These are phyloP conservation scores for Meyerozyma athensensis DNA, from an alignment of 1,139 yeast genomes.

Conservation along the genomic window DNA sequence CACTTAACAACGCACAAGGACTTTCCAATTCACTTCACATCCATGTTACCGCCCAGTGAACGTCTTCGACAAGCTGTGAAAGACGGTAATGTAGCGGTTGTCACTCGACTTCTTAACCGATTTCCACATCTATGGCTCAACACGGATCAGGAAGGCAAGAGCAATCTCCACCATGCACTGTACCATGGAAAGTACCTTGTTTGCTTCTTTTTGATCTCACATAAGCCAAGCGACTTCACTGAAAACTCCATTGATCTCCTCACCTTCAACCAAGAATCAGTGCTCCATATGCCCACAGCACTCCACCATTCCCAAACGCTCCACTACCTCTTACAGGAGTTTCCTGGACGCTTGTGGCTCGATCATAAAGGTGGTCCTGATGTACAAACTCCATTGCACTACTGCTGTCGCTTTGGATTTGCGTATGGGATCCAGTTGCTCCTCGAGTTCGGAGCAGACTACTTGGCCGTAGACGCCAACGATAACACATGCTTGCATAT, in stretches of 20 bases:
- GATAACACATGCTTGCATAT: slow-evolving; percentile 80
- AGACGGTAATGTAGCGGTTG: slow-evolving; percentile 68
- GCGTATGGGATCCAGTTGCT: slow-evolving; percentile 66
- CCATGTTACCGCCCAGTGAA: slow-evolving; percentile 57
- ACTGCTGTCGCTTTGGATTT: slow-evolving; percentile 64
- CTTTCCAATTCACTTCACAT: slow-evolving; percentile 24
- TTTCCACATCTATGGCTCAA: slow-evolving; percentile 77
- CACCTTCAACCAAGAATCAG: slow-evolving; percentile 66
- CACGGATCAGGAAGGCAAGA: slow-evolving; percentile 80
- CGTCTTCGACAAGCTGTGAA: slow-evolving; percentile 73
- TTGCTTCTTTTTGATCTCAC: slow-evolving; percentile 53
- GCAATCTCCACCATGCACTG: slow-evolving; percentile 83
- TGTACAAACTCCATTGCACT: slow-evolving; percentile 69
- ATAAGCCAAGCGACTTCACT: slow-evolving; percentile 14
- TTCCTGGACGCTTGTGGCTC: slow-evolving; percentile 62
- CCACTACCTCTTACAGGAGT: slow-evolving; percentile 76
- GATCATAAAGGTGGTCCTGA: slow-evolving; percentile 44
- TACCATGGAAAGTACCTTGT: slow-evolving; percentile 74
- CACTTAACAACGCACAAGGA: too few species aligned
- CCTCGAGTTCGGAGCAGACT: slow-evolving; percentile 78
- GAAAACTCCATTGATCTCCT: slow-evolving; percentile 28
- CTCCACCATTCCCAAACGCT: slow-evolving; percentile 72
- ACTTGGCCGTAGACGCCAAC: slow-evolving; percentile 50
- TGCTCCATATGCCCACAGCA: slow-evolving; percentile 69
- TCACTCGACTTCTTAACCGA: slow-evolving; percentile 62